Evolutionary conservation across 2,329 filamentous ascomycete species (phyloP).

Genomic region (Exophiala dermatitidis): DNA sequence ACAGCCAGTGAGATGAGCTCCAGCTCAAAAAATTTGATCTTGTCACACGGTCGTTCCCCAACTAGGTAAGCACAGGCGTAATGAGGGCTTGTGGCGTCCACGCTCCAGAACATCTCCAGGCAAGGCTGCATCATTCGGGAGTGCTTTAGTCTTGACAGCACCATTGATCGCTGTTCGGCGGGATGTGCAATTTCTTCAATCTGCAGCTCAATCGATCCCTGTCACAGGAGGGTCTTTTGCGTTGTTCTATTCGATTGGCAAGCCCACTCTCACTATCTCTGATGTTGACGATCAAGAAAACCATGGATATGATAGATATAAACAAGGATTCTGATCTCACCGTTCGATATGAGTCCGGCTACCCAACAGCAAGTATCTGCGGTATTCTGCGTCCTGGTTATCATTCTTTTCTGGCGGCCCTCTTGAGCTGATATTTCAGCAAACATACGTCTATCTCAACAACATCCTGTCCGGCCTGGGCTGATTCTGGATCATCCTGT

Average conservation of each 20-base stretch:
- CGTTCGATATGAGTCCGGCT: constrained; percentile 6
- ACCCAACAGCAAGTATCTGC: constrained; percentile 1
- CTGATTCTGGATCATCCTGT: not conserved
- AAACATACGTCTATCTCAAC: no score
- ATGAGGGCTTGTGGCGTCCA: constrained; percentile 8
- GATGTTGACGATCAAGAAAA: not conserved
- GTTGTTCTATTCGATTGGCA: constrained; percentile 6
- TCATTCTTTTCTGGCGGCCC: not conserved
- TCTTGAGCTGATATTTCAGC: not conserved
- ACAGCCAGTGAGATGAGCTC: not conserved
- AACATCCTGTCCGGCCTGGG: not conserved
- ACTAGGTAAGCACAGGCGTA: constrained; percentile 17
- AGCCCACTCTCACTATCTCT: constrained; percentile 14
- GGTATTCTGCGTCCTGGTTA: not conserved
- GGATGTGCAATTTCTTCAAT: constrained; percentile 20
- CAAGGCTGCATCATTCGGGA: constrained; percentile 20
- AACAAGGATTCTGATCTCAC: constrained; percentile 14
- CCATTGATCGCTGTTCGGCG: constrained; percentile 10
- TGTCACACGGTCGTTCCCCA: constrained; percentile 18
- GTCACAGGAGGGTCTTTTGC: constrained; percentile 2
- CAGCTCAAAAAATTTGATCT: constrained; percentile 16
- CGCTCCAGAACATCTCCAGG: constrained; percentile 4
- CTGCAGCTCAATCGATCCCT: constrained; percentile 16
- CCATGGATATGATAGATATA: constrained; percentile 15
- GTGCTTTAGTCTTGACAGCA: constrained; percentile 16